Base-by-base conservation (phyloP, 2,329 filamentous ascomycete species). In the Diaporthe sp. region DNA sequence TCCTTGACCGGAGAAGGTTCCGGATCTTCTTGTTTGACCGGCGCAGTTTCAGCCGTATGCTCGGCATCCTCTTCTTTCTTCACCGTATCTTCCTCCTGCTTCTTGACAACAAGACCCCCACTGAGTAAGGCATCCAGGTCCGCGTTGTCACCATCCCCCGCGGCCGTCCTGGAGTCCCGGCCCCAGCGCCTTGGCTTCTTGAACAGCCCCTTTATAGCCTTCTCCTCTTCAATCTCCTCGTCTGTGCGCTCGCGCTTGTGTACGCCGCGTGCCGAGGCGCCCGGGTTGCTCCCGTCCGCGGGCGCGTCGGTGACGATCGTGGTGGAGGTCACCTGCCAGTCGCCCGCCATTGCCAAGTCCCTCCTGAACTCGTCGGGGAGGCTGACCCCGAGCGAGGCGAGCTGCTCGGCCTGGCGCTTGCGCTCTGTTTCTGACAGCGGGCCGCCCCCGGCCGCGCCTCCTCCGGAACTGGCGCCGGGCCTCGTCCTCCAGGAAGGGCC, bases 291-390 rank as follows among this genome's bases (percentile, higher is more conserved):
- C 28, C 88, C 85, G 31, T 79, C 78, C 44, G 79, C 82, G 10
- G 75, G 68, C 17, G 34, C 55, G 19, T 88, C 86, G 19, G 88
- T 84, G 31, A 92, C 84, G 5, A 91, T 88, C 59, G 91, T 88
- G 55, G 94, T 90, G 8, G 90, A 91, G 75, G 90, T 92, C 15
- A 93, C 90, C 0, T 95, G 92, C 96, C 96, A 99, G 72, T 98
- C 94, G 44, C 97, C 95, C 5, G 93, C 92, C 87, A 98, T 92
- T 7, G 96, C 95, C 91, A 98, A 92, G 76, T 97, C 94, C 2
- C 90, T 88, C 75, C 95, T 89, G 74, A 95, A 92, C 78, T 94
- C 92, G 59, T 94, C 92, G 0, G 97, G 97, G 72, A 98, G 90
- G 62, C 92, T 91, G 67, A 99, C 92, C 0, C 97, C 97, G 88